Conservation (phyloP, 129 eudicot genomes). For the Flaveria sonorensis region DNA sequence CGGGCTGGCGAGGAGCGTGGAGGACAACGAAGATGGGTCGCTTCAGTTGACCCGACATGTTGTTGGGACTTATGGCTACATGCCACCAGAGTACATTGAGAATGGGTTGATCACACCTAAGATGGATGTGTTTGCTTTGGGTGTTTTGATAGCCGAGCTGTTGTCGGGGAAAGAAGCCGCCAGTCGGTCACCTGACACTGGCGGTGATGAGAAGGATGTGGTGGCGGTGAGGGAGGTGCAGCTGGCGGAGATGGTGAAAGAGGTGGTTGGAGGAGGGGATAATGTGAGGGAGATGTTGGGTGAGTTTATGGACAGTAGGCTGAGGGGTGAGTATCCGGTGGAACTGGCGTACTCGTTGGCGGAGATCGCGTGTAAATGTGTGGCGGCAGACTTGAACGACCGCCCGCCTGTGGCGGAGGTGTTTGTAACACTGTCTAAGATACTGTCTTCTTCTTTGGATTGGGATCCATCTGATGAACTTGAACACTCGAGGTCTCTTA, state of each 20-base stretch:
- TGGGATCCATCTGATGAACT: slow-evolving; percentile 89
- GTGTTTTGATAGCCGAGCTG: slow-evolving; percentile 73
- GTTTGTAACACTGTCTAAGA: slow-evolving; percentile 55
- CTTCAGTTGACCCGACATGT: slow-evolving; percentile 73
- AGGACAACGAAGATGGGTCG: slow-evolving; percentile 33
- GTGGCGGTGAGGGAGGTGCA: slow-evolving; percentile 2
- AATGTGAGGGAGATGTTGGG: slow-evolving; percentile 66
- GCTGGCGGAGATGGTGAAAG: slow-evolving; percentile 42
- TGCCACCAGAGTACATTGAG: slow-evolving; percentile 85
- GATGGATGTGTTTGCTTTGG: slow-evolving; percentile 80
- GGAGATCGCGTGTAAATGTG: slow-evolving; percentile 63
- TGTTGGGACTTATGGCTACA: slow-evolving; percentile 75
- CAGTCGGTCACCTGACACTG: slow-evolving; percentile 14
- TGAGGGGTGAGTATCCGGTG: slow-evolving; percentile 64
- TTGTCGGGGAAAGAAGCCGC: slow-evolving; percentile 72
- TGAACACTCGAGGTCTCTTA: slow-evolving; percentile 49
- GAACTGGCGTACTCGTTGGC: slow-evolving; percentile 80
- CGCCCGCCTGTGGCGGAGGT: slow-evolving; percentile 61
- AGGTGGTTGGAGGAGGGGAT: slow-evolving; percentile 50
- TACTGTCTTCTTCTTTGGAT: slow-evolving; percentile 60
- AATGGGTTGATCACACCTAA: slow-evolving; percentile 79
- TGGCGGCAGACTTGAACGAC: slow-evolving; percentile 57
- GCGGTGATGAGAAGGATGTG: slow-evolving; percentile 21
- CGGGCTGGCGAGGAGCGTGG: slow-evolving; percentile 65
- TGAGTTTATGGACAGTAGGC: slow-evolving; percentile 56